These are phyloP conservation scores for Sclerospora graminicola DNA, from an alignment of 352 stramenopile species.

Conservation along the genomic window DNA sequence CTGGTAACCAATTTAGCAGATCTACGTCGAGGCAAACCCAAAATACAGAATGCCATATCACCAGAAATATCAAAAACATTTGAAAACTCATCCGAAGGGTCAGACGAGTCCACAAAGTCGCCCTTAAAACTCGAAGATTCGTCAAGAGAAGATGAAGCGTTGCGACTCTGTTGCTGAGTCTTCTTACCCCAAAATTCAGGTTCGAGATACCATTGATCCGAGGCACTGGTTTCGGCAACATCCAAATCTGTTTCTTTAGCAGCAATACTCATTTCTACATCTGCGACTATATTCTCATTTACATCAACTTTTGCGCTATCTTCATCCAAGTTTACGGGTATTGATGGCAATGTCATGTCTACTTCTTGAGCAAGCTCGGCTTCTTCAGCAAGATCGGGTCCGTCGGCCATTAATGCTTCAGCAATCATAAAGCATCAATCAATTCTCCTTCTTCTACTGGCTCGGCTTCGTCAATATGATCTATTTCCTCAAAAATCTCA, in stretches of 20 bases:
- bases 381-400: no score
- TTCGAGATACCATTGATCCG: conserved; percentile 22
- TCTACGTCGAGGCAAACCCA: no score
- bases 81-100: conserved; percentile 27
- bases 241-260: conserved; percentile 15
- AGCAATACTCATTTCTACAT: conserved; percentile 25
- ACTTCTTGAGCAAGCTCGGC: no score
- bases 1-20: no score
- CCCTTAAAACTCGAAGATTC: conserved; percentile 5
- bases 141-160: conserved; percentile 2
- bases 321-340: no score
- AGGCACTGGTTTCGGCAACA: no score
- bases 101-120: conserved; percentile 18
- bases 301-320: no score
- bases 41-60: no score
- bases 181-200: conserved; percentile 7
- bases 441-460: conserved; percentile 6
- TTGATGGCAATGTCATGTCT: no score
- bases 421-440: background rate
- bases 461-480: conserved; percentile 10
- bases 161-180: no score
- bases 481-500: conserved; percentile 4
- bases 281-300: no score
- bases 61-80: conserved; percentile 32
- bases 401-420: no score